Base-by-base conservation (phyloP, 371 early-diverging fungal species). In the Mucor sp. region DNA sequence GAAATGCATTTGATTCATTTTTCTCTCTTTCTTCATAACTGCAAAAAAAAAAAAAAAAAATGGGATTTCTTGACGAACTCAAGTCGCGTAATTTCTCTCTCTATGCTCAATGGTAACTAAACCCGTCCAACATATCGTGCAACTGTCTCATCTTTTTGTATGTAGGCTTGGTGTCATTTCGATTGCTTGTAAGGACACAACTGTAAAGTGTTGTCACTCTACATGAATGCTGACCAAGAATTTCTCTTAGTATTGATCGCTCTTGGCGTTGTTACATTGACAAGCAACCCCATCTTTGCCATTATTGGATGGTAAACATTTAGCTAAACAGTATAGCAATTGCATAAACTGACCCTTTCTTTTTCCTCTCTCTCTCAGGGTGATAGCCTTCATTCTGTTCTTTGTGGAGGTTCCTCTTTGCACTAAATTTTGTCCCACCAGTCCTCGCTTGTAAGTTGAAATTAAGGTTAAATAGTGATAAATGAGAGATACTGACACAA, bases 381-480 rank as follows among this genome's bases (percentile, higher is more conserved):
- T 82, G 0, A 72, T 82, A 66, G 82, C 82, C 3, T 79, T 79
- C 39, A 75, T 82, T 6, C 58, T 82, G 56, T 75, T 82, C 9
- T 82, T 82, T 68, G 78, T 79, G 11, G 82, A 82, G 67, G 75
- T 82, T 3, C 82, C 80, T 27, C 44, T 82, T 12, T 82, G 80
- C 65, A 76, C 69, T 41, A 79, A 76, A 68, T 74, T 82, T 57
- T 82, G 82, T 62, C 82, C 80, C 27, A 82, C 82, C 23, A 82
- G 82, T 43, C 82, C 82, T 11, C 68, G 66, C 58, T 82, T 82
- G 82, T 82, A 74, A 78, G 72, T 57, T n/a, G 30, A 56, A 41
- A 62, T 28, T 5, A 50, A 12, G 21, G 27, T 50, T 50, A 21
- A 65, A 33, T 19, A 8, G 37, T 35, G 27, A 8, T 56, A 4